Evolutionary conservation across 140 eudicot genomes (phyloP), one percentile per base, ranked within the genome.

Genomic region (Ambrosia hybrid): DNA sequence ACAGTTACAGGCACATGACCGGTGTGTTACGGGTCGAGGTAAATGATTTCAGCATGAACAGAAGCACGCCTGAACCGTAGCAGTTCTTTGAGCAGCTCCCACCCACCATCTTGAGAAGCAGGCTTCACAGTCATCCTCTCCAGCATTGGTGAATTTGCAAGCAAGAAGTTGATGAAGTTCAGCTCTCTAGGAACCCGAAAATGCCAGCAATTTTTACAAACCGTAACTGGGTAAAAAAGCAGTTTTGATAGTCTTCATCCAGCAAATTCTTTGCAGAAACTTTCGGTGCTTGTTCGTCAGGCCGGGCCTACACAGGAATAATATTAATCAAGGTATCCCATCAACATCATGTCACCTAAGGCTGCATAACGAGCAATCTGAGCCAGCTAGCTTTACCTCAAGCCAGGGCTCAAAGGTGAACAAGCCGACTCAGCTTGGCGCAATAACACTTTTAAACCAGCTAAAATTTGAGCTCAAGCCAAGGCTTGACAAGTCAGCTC

Each of bases 51-150:
- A 7, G 95, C 95, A 34, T 76, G 80, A 11, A 78, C 83, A 3
- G 98, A 92, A 71, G 96, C 95, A 55, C 98, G 83, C 56, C 91
- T 74, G 57, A 89, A 92, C 17, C 92, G 85, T 21, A 92, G 67
- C 85, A 92, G 76, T 73, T 89, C 91, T 82, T 83, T 92, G 13
- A 85, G 53, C 83, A 92, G 3, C 70, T 92, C 96, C 85, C 82
- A 81, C 21, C 85, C 92, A 59, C 86, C 82, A 46, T 83, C 92
- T 48, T 56, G 65, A n/a, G 92, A 73, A 57, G 85, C 86, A 5
- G 98, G 98, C 78, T 89, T 87, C 26, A 92, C 86, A 12, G 88
- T 87, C 98, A 92, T 82, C 74, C 73, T 85, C 74, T 92, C 98
- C 3, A 92, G 93, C 30, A 66, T 67, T 5, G 98, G 93, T 0